Percentiles rank a stretch among this genome's conserved stretches.
Conservation (phyloP, 305 asterid genomes). For the Striga hermonthica region DNA sequence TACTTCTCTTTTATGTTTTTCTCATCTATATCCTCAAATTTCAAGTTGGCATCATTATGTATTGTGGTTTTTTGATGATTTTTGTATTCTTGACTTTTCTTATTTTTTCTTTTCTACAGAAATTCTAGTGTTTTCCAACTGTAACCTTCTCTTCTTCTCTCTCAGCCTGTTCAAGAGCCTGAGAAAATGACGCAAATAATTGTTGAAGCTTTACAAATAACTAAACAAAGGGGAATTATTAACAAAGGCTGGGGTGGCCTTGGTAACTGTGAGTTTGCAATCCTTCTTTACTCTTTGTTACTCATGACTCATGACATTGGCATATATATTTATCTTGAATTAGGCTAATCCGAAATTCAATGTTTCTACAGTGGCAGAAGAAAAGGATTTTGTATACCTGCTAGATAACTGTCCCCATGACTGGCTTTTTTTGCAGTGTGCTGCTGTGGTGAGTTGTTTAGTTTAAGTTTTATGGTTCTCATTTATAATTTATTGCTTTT, state of each 20-base stretch:
- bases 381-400: constrained; percentile 69
- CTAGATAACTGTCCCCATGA: constrained; percentile 93
- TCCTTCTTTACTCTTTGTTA: constrained; percentile 26
- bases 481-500: neutral
- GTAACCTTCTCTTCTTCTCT: constrained; percentile 27
- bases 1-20: neutral
- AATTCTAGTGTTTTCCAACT: neutral
- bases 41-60: too few species aligned
- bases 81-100: neutral
- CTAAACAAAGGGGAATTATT: constrained; percentile 85
- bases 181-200: constrained; percentile 85
- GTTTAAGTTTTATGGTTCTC: constrained; percentile 1
- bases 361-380: constrained; percentile 75
- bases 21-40: too few species aligned
- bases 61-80: neutral
- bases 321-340: constrained; percentile 24
- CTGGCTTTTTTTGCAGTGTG: constrained; percentile 92
- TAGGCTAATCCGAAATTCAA: constrained; percentile 27
- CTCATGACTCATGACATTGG: constrained; percentile 25
- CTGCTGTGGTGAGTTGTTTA: constrained; percentile 74
- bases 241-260: constrained; percentile 99
- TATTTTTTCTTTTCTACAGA: constrained; percentile 8
- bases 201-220: constrained; percentile 71
- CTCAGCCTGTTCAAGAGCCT: constrained; percentile 96
- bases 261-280: constrained; percentile 74